Evolutionary conservation across 495 filamentous ascomycete species (phyloP).

Genomic region (Aeminium ludgeri): DNA sequence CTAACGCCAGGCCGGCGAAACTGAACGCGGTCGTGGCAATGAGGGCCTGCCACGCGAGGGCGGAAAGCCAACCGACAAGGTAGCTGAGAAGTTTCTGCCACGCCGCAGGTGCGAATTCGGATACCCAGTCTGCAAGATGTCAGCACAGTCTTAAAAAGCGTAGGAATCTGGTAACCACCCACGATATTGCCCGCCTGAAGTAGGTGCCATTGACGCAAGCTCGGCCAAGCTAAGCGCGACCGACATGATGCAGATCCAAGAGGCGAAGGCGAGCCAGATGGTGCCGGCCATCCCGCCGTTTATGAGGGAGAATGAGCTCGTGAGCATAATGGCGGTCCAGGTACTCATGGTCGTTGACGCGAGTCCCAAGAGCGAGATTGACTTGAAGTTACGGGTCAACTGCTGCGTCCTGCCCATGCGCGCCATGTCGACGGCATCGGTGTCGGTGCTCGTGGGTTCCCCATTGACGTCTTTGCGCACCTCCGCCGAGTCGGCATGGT

Average conservation of each 20-base stretch:
- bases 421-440: slow-evolving; percentile 4
- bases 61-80: slow-evolving; percentile 8
- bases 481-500: background rate
- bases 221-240: slow-evolving; percentile 8
- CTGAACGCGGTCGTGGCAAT: slow-evolving; percentile 19
- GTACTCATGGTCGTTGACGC: slow-evolving; percentile 1
- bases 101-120: slow-evolving; percentile 7
- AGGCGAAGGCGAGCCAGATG: slow-evolving; percentile 8
- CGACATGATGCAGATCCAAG: slow-evolving; percentile 2
- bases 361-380: background rate
- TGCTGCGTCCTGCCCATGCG: slow-evolving; percentile 3
- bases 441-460: background rate
- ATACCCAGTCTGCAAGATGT: slow-evolving; percentile 4
- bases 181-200: slow-evolving; percentile 14
- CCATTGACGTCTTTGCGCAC: background rate
- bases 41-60: slow-evolving; percentile 8
- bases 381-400: slow-evolving; percentile 4
- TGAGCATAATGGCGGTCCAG: background rate
- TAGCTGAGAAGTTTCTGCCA: slow-evolving; percentile 11
- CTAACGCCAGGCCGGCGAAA: slow-evolving; percentile 25
- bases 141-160: background rate
- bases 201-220: slow-evolving; percentile 15
- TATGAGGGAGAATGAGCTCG: slow-evolving; percentile 8
- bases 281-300: slow-evolving; percentile 12
- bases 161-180: background rate